Evolutionary conservation across 495 filamentous ascomycete genomes (phyloP), one percentile per base, ranked within the genome.

Genomic region (Cenococcum geophilum): DNA sequence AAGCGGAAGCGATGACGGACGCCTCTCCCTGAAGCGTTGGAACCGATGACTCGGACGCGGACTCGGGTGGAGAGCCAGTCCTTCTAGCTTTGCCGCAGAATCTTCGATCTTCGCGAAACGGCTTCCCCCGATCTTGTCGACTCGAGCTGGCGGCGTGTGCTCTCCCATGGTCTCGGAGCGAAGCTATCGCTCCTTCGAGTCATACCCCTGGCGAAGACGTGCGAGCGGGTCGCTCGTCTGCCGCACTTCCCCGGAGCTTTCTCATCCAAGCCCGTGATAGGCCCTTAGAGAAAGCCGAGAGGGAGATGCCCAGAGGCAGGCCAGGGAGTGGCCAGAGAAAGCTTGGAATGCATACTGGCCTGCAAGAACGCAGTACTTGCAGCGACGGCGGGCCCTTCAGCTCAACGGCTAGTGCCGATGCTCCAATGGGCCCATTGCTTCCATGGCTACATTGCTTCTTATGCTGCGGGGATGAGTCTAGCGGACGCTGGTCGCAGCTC

Each of bases 11-110:
- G 40, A 45, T 45, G 40, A 45, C 40, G 40, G 40, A 18, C 12
- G 27, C 27, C 18, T 14, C 40, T 18, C 40, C 18, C 40, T 45
- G 40, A 45, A 18, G 23, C 23, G 16, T 25, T 16, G 20, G 49
- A 52, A 27, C 49, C 49, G 49, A 52, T 23, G 25, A 23, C 49
- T 22, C 49, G 49, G 49, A 27, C 21, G 49, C 23, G 49, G 49
- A 23, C 6, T 32, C 40, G 40, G 49, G 23, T 22, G 49, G 49
- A 52, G 14, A 18, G 40, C 40, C 40, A 45, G 40, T 8, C 25
- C 20, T 52, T 52, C 49, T 52, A 52, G 49, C 21, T 32, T 23
- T 25, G 49, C 20, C 25, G 23, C 12, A 11, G 22, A 32, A 52
- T 11, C 22, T 32, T 23, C 22, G 6, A 32, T 27, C 11, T 14